These are phyloP conservation scores for Penicillium sp. DNA, from an alignment of 2,329 filamentous ascomycete genomes.

Conservation along the genomic window DNA sequence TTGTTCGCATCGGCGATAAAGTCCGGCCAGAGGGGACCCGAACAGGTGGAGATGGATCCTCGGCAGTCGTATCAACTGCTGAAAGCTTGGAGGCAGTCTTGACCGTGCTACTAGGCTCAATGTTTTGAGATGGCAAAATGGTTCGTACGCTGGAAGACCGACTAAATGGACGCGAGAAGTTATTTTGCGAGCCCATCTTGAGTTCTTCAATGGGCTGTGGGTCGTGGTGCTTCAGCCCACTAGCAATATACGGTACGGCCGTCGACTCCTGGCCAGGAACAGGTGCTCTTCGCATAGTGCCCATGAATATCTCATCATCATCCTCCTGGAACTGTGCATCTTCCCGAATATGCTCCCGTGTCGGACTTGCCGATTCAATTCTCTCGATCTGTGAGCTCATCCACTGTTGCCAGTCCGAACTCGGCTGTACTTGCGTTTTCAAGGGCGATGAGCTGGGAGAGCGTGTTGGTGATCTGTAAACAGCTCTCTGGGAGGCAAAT, in stretches of 20 bases:
- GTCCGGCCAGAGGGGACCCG: slow-evolving; percentile 1
- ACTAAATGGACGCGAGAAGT: slow-evolving; percentile 44
- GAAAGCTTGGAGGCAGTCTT: not conserved
- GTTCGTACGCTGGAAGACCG: slow-evolving; percentile 37
- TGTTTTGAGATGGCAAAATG: slow-evolving; percentile 18
- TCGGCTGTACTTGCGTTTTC: slow-evolving; percentile 23
- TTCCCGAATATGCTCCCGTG: slow-evolving; percentile 44
- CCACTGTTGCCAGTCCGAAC: slow-evolving; percentile 44
- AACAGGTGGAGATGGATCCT: not conserved
- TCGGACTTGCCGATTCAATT: slow-evolving; percentile 31
- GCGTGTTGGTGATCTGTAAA: slow-evolving; percentile 37
- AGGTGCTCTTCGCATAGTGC: slow-evolving; percentile 10
- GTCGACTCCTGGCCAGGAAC: not conserved
- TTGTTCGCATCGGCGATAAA: slow-evolving; percentile 29
- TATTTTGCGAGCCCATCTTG: slow-evolving; percentile 27
- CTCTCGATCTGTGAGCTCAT: slow-evolving; percentile 42
- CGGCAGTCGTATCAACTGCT: not conserved
- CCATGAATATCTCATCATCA: slow-evolving; percentile 24
- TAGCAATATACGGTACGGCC: not conserved
- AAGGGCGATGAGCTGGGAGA: not conserved
- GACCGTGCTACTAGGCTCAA: slow-evolving; percentile 4
- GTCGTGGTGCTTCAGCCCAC: not conserved
- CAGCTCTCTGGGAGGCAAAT: slow-evolving; percentile 33
- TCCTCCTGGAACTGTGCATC: slow-evolving; percentile 41
- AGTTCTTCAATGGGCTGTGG: not conserved